Conservation (phyloP, 495 filamentous ascomycete genomes). For the Poronia punctata region DNA sequence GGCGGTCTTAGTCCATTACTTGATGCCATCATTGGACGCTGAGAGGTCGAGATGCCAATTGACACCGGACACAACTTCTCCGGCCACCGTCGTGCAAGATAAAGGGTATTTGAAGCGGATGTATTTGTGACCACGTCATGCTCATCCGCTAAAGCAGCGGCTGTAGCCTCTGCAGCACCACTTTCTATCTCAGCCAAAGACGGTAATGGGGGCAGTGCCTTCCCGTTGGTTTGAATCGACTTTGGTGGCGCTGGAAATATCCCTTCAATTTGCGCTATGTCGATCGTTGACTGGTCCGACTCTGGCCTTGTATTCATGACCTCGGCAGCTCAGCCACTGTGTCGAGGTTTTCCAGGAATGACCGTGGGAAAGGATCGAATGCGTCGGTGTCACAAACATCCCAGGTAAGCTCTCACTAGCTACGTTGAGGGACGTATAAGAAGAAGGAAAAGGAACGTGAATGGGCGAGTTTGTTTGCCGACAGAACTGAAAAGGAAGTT, state of each 20-base stretch:
- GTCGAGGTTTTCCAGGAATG: no score
- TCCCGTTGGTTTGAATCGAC: slow-evolving; percentile 11
- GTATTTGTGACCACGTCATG: background rate
- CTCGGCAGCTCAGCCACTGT: background rate
- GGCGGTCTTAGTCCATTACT: slow-evolving; percentile 20
- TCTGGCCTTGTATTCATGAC: slow-evolving; percentile 12
- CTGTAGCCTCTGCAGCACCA: background rate
- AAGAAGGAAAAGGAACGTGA: background rate
- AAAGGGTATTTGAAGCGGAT: slow-evolving; percentile 7
- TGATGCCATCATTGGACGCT: slow-evolving; percentile 10
- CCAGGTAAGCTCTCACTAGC: background rate
- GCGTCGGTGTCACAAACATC: no score
- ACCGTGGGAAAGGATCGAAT: no score
- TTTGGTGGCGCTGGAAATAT: slow-evolving; percentile 13
- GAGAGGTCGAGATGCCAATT: slow-evolving; percentile 4
- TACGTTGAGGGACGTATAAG: background rate
- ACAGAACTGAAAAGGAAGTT: background rate
- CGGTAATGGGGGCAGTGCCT: slow-evolving; percentile 22
- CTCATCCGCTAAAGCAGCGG: background rate
- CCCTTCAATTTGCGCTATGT: slow-evolving; percentile 16
- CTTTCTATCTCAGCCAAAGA: slow-evolving; percentile 15
- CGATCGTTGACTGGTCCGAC: slow-evolving; percentile 12
- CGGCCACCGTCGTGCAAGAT: slow-evolving; percentile 1
- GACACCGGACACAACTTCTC: slow-evolving; percentile 9
- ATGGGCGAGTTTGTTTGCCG: background rate